These are phyloP conservation scores for Trichoderma brevicompactum DNA, from an alignment of 2,329 filamentous ascomycete species.

Conservation along the genomic window DNA sequence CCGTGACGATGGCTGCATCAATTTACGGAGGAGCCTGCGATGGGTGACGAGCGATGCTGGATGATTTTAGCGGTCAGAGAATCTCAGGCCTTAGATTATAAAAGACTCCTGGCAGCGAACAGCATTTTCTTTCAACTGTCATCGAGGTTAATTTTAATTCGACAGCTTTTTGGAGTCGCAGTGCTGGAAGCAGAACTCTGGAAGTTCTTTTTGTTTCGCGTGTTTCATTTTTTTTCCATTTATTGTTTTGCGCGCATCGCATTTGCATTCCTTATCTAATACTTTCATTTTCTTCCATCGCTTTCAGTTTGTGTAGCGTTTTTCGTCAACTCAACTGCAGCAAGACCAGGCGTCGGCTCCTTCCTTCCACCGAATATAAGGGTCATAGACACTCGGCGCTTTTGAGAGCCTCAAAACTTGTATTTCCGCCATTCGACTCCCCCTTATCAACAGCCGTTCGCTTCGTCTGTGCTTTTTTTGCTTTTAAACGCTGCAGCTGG, in stretches of 20 bases:
- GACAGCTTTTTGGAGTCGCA: constrained; percentile 7
- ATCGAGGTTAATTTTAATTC: constrained; percentile 6
- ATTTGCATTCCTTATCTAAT: not conserved
- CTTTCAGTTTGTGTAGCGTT: not conserved
- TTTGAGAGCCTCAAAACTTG: not conserved
- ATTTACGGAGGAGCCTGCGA: constrained; percentile 1
- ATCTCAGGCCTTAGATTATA: not conserved
- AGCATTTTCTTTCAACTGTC: not conserved
- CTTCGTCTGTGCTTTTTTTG: not conserved
- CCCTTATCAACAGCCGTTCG: not conserved
- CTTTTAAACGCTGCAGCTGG: constrained; percentile 12
- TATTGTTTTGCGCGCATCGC: not conserved
- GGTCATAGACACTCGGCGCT: too few species aligned
- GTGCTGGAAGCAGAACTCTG: constrained; percentile 25
- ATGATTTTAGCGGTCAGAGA: constrained; percentile 24
- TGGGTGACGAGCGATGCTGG: constrained; percentile 1
- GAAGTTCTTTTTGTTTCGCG: constrained; percentile 13
- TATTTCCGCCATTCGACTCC: not conserved
- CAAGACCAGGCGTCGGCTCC: constrained; percentile 19
- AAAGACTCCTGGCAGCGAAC: constrained; percentile 3
- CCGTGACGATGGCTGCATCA: constrained; percentile 21
- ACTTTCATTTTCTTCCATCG: not conserved
- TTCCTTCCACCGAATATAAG: constrained; percentile 1
- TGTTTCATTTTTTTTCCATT: not conserved
- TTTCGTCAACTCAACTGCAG: not conserved